Base-by-base conservation (phyloP, 169 alveolate genomes). In the Besnoitia besnoiti region DNA sequence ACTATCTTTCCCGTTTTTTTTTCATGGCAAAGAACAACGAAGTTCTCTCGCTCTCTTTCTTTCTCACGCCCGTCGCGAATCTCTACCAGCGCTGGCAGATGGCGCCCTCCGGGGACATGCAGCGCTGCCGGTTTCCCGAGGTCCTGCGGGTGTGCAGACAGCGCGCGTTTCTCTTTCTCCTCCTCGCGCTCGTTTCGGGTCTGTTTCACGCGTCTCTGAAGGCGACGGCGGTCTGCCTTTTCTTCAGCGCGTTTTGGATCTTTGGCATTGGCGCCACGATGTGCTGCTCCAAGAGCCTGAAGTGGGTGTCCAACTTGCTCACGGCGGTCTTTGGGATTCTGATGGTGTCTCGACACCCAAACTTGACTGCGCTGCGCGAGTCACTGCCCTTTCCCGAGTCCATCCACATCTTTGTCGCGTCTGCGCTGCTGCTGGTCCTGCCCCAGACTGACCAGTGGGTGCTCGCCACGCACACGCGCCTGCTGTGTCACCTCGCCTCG, bases 361-460 rank as follows among this genome's bases (percentile, higher is more conserved):
- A 1, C 47, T 19, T 73, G 47, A 42, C n/a, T 4, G 27, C 82
- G 8, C 5, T 73, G 2, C 82, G 82, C 27, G 82, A 73, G 21
- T 35, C 82, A 42, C 46, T 73, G 2, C 82, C 82, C 24, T 73
- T 73, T n/a, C 46, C 82, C 82, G 82, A 73, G 46, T 73, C 82
- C 47, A 30, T 73, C 19, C 82, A 73, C 46, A 73, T 73, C 82
- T 73, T 73, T 30, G 82, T 73, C 12, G 40, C 47, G 39, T 73
- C 47, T 1, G 82, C 39, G 12, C 46, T 73, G 16, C 44, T 73
- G 3, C 82, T 73, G 3, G 46, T 73, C n/a, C 82, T 73, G 3
- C 82, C 82, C n/a, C 82, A 73, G n/a, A 37, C 82, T 8, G 82
- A 73, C 24, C 82, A 73, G 46, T 73, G 82, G 82, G 82, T 73